Evolutionary conservation across 768 basidiomycete species (phyloP), one percentile per base, ranked within the genome.

Genomic region (Clavaria fumosa): DNA sequence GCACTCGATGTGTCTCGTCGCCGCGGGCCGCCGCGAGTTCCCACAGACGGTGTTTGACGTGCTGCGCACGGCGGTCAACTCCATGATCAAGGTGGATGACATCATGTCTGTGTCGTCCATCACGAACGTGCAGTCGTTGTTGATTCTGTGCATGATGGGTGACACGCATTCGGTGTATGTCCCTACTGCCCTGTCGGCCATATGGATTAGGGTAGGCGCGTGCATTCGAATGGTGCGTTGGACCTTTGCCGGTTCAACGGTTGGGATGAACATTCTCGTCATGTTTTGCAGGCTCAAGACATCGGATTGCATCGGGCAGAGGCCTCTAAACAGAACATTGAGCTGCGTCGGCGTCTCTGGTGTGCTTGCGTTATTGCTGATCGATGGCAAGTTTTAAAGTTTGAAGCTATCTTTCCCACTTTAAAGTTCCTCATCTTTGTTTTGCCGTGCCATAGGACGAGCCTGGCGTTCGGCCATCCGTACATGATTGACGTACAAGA

Each of bases 401-500:
- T 7, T 21, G 26, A 28, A 14, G 4, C 39, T 46, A 43, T 35
- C 20, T 18, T 22, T 32, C 7, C 24, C 42, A 3, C 23, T 31
- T 26, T 23, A 10, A 10, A 7, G 2, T 17, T 34, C 38, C 38
- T 28, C 39, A 36, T 41, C 15, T 31, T 5, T 44, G 33, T 37
- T 24, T 37, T 34, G 38, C 23, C 38, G 31, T 22, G 33, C 39
- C 36, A 12, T 50, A 86, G 84, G 85, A 71, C 78, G 38, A 85
- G 83, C 51, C 63, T 90, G 24, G 78, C 85, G 17, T 86, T 89
- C 48, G 93, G 93, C 0, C 84, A 89, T 46, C 93, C 93, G 2
- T 82, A 78, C 53, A 85, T 93, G 81, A 93, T 99, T 44, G 91
- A 96, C 54, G 74, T 97, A 2, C 76, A 82, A 46, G 95, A 99